phyloP scores from a whole-genome alignment of 371 early-diverging fungal species.

The Lichtheimia hyalospora region DNA sequence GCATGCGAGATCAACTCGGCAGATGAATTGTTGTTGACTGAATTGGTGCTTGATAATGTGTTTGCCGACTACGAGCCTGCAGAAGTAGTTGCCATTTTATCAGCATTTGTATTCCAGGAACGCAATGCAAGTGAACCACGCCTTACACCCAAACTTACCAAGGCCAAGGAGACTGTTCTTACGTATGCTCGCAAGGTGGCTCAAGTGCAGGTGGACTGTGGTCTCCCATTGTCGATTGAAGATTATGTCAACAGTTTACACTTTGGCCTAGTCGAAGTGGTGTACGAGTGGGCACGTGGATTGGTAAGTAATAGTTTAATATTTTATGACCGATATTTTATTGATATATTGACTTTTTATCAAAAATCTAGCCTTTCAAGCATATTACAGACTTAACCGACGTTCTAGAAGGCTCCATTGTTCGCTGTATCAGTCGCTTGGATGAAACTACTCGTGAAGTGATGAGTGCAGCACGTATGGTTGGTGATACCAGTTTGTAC shows the following conservation, averaged over 20 bases:
- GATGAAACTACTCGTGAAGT: constrained; percentile 98
- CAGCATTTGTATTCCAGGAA: constrained; percentile 97
- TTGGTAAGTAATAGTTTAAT: constrained; percentile 40
- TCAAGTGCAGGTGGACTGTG: constrained; percentile 72
- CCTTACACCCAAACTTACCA: constrained; percentile 61
- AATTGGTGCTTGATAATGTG: constrained; percentile 96
- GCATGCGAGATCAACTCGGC: constrained; percentile 98
- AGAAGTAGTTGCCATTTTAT: constrained; percentile 94
- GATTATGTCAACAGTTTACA: constrained; percentile 60
- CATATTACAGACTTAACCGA: constrained; percentile 94
- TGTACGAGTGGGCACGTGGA: constrained; percentile 98
- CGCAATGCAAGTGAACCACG: constrained; percentile 63
- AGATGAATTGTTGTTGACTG: constrained; percentile 96
- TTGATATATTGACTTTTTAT: not conserved
- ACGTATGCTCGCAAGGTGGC: constrained; percentile 73
- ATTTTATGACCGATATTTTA: too few relatives aligned
- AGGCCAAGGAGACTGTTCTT: constrained; percentile 63
- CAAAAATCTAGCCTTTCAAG: constrained; percentile 85
- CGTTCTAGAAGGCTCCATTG: constrained; percentile 96
- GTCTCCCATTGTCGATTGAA: constrained; percentile 57
- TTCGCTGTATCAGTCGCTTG: constrained; percentile 95
- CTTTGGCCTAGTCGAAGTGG: constrained; percentile 95
- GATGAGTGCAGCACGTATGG: constrained; percentile 88
- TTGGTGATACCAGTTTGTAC: constrained; percentile 93
- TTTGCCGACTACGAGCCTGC: constrained; percentile 88